Evolutionary conservation across 352 stramenopile species (phyloP).

Genomic region (Achlya hypogyna): DNA sequence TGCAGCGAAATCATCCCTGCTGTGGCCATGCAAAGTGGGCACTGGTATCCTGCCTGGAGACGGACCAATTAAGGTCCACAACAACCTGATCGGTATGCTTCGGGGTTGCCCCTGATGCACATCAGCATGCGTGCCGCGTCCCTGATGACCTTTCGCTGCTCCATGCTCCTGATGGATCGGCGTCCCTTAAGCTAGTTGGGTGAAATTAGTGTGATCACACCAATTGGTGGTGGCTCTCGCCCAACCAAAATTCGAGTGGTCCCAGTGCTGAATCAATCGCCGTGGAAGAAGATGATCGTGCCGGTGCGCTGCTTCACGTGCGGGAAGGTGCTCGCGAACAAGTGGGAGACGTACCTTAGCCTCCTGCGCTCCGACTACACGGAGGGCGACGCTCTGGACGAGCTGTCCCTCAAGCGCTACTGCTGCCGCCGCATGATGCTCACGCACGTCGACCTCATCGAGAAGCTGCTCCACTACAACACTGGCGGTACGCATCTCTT

Average conservation of each 20-base stretch:
- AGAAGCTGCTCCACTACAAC: conserved; percentile 99
- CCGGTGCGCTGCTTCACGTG: conserved; percentile 99
- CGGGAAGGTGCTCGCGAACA: conserved; percentile 99
- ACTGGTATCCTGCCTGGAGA: too few species aligned
- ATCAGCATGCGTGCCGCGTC: too few species aligned
- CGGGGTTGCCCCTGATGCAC: too few species aligned
- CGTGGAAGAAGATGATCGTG: conserved; percentile 90
- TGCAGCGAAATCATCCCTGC: too few species aligned
- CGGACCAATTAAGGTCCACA: too few species aligned
- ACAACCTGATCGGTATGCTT: too few species aligned
- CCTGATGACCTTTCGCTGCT: too few species aligned
- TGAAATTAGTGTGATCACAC: background rate
- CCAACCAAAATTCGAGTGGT: background rate
- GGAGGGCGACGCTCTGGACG: conserved; percentile 96
- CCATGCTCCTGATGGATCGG: too few species aligned
- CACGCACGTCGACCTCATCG: conserved; percentile 99
- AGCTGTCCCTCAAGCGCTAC: conserved; percentile 97
- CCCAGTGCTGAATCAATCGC: background rate
- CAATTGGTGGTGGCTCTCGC: background rate
- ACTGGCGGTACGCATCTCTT: conserved; percentile 57
- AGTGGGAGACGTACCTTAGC: conserved; percentile 99
- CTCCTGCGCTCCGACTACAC: conserved; percentile 95
- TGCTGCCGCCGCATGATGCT: conserved; percentile 99
- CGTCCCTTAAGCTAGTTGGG: too few species aligned
- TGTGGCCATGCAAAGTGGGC: too few species aligned